phyloP scores from a whole-genome alignment of 257 asterid genomes.

The Solanum sejunctum region DNA sequence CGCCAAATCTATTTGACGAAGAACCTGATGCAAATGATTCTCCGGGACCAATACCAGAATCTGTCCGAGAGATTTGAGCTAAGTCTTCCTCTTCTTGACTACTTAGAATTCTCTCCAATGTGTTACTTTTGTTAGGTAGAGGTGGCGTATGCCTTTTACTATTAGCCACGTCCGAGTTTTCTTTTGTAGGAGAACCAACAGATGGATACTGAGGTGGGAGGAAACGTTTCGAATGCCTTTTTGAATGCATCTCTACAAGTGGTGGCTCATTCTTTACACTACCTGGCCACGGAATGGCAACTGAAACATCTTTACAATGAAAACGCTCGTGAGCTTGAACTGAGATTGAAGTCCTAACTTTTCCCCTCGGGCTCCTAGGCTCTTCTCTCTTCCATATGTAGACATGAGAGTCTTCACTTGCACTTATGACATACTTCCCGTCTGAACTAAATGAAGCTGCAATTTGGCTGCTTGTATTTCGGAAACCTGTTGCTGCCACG shows the following conservation, averaged over 20 bases:
- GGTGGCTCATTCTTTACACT: slow-evolving; percentile 47
- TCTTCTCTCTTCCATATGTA: slow-evolving; percentile 72
- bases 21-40: slow-evolving; percentile 35
- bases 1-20: slow-evolving; percentile 21
- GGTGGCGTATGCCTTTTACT: slow-evolving; percentile 56
- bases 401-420: slow-evolving; percentile 84
- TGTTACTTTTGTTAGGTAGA: slow-evolving; percentile 35
- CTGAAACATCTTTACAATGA: slow-evolving; percentile 66
- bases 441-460: slow-evolving; percentile 69
- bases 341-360: slow-evolving; percentile 20
- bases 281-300: slow-evolving; percentile 79
- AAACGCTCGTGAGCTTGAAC: slow-evolving; percentile 60
- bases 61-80: slow-evolving; percentile 25
- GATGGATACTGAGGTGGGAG: slow-evolving; percentile 9
- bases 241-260: slow-evolving; percentile 51
- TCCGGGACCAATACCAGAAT: slow-evolving; percentile 45
- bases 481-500: slow-evolving; percentile 37
- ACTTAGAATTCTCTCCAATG: slow-evolving; percentile 8
- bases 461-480: slow-evolving; percentile 78
- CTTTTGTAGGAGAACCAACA: slow-evolving; percentile 24
- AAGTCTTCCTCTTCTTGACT: slow-evolving; percentile 36
- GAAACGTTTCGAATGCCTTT: slow-evolving; percentile 52
- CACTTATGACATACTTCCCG: slow-evolving; percentile 61
- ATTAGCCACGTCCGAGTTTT: slow-evolving; percentile 6
- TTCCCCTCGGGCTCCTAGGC: slow-evolving; percentile 23